Evolutionary conservation across 129 eudicot genomes (phyloP).

Genomic region (Escallonia herrerae): DNA sequence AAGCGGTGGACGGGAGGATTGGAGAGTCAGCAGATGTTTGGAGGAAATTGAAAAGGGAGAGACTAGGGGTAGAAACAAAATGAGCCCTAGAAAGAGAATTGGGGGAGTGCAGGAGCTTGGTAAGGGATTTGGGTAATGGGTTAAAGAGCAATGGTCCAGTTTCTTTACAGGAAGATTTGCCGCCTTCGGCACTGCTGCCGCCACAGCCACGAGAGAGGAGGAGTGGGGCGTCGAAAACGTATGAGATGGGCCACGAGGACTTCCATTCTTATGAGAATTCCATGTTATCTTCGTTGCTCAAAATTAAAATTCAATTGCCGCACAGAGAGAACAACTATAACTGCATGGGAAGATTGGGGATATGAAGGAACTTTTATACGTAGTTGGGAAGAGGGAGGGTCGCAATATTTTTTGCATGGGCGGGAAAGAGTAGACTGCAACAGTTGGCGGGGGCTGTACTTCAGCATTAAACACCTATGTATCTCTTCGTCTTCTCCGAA

Average conservation of each 20-base stretch:
- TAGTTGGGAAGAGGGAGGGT: too few relatives aligned
- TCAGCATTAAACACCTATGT: too few relatives aligned
- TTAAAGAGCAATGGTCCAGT: slow-evolving; percentile 39
- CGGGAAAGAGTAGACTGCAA: too few relatives aligned
- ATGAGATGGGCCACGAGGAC: slow-evolving; percentile 14
- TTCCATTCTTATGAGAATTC: slow-evolving; percentile 20
- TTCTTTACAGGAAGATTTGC: not conserved
- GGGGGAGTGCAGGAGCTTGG: slow-evolving; percentile 16
- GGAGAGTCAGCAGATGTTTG: slow-evolving; percentile 1
- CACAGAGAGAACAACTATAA: too few relatives aligned
- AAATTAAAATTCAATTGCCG: too few relatives aligned
- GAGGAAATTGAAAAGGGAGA: slow-evolving; percentile 21
- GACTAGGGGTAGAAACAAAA: slow-evolving; percentile 14
- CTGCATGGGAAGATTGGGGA: too few relatives aligned
- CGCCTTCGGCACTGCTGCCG: too few relatives aligned
- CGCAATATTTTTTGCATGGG: too few relatives aligned
- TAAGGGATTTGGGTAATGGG: slow-evolving; percentile 20
- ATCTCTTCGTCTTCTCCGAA: too few relatives aligned
- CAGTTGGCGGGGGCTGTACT: too few relatives aligned
- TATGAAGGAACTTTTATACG: too few relatives aligned
- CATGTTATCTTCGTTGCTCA: not conserved
- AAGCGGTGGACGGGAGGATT: slow-evolving; percentile 15
- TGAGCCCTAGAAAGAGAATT: slow-evolving; percentile 10
- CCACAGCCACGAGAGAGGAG: too few relatives aligned
- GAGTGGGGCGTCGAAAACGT: slow-evolving; percentile 9